These are phyloP conservation scores for Globisporangium apiculatum DNA, from an alignment of 352 stramenopile genomes.

Conservation along the genomic window DNA sequence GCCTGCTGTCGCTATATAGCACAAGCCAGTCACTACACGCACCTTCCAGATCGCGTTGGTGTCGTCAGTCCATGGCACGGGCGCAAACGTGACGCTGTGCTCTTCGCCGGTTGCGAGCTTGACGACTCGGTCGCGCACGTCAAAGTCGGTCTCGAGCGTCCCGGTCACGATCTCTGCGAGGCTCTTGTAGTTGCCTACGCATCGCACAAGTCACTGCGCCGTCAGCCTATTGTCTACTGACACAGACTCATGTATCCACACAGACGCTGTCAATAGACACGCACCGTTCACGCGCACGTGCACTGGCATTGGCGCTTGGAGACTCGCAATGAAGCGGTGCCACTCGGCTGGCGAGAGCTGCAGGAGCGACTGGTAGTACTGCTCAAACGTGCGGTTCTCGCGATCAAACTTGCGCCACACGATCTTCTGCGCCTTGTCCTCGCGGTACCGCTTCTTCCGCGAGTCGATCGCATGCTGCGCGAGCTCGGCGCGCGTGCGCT, in stretches of 20 bases:
- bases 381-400: constrained; percentile 74
- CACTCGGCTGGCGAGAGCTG: constrained; percentile 69
- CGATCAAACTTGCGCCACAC: constrained; percentile 85
- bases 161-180: constrained; percentile 75
- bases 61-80: constrained; percentile 59
- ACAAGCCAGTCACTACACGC: neutral
- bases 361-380: constrained; percentile 78
- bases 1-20: neutral
- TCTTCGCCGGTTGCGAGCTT: constrained; percentile 54
- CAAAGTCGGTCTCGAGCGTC: constrained; percentile 63
- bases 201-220: neutral
- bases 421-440: constrained; percentile 76
- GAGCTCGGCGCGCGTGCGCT: constrained; percentile 43
- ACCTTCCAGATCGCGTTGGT: constrained; percentile 71
- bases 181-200: constrained; percentile 56
- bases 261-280: constrained; percentile 25
- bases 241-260: neutral
- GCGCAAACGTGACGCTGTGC: constrained; percentile 37
- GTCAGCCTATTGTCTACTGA: constrained; percentile 3
- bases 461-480: constrained; percentile 48
- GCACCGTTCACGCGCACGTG: constrained; percentile 84
- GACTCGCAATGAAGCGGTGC: constrained; percentile 61
- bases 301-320: constrained; percentile 71
- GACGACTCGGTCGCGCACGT: constrained; percentile 45
- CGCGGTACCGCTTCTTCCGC: constrained; percentile 50